Conservation (phyloP, 2,329 filamentous ascomycete species). For the Aplosporella prunicola region DNA sequence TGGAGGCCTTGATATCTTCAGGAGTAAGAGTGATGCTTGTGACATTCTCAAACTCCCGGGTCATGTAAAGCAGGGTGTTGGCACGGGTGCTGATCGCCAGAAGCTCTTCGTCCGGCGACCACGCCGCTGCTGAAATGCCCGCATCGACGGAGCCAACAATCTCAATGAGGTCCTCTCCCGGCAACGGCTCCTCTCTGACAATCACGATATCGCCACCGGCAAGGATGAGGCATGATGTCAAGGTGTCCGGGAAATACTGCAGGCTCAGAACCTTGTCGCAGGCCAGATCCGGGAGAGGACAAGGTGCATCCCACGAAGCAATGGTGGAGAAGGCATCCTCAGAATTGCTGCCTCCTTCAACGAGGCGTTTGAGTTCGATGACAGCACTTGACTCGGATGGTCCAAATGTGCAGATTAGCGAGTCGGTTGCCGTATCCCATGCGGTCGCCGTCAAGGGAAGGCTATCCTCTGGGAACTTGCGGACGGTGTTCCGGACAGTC, state of each 20-base stretch:
- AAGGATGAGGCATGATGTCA: conserved; percentile 71
- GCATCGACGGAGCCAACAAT: conserved; percentile 92
- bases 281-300: conserved; percentile 63
- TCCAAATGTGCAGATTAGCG: conserved; percentile 74
- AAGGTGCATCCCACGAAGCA: conserved; percentile 82
- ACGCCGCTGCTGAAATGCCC: conserved; percentile 78
- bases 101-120: conserved; percentile 93
- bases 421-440: conserved; percentile 75
- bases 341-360: conserved; percentile 24
- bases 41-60: conserved; percentile 76
- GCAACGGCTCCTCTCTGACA: conserved; percentile 60
- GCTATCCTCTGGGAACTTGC: conserved; percentile 44
- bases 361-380: conserved; percentile 60
- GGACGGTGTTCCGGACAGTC: conserved; percentile 61
- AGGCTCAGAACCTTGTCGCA: conserved; percentile 69
- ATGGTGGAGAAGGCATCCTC: conserved; percentile 40
- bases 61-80: conserved; percentile 83
- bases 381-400: conserved; percentile 59
- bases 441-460: conserved; percentile 64
- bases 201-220: conserved; percentile 85
- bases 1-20: conserved; percentile 78
- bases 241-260: conserved; percentile 75
- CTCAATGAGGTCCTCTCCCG: conserved; percentile 72
- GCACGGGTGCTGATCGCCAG: conserved; percentile 73
- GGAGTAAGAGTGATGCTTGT: conserved; percentile 61